These are phyloP conservation scores for Daldinia grandis DNA, from an alignment of 495 filamentous ascomycete genomes.

Conservation along the genomic window DNA sequence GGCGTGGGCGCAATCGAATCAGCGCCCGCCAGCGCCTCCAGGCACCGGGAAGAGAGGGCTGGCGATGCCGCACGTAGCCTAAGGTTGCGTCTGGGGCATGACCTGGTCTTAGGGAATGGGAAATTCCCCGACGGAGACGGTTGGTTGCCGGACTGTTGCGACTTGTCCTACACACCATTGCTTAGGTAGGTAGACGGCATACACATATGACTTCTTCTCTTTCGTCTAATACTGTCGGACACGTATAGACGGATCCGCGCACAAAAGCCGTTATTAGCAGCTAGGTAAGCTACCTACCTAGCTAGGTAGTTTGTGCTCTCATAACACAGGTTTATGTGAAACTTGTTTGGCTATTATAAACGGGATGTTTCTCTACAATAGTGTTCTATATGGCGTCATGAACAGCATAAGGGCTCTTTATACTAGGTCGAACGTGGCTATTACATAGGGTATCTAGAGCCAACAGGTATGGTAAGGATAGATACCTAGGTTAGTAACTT, in stretches of 20 bases:
- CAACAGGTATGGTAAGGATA: background rate
- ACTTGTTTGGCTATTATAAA: background rate
- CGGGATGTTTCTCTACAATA: background rate
- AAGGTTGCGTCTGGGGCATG: background rate
- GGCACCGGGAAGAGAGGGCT: background rate
- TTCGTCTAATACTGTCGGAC: background rate
- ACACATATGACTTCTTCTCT: background rate
- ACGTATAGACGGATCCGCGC: background rate
- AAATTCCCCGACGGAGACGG: slow-evolving; percentile 7
- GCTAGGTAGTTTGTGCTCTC: background rate
- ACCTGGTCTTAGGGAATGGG: background rate
- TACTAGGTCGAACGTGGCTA: background rate
- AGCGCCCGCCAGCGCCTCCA: background rate
- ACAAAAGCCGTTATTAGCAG: background rate
- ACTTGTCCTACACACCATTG: slow-evolving; percentile 7
- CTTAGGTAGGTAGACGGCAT: background rate
- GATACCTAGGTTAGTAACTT: background rate
- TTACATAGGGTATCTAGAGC: background rate
- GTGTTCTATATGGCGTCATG: background rate
- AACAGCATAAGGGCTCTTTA: background rate
- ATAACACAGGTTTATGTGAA: background rate
- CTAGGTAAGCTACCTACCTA: background rate
- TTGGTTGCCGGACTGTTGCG: background rate
- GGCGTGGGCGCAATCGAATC: background rate
- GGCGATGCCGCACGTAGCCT: slow-evolving; percentile 1